Percentiles rank a stretch among this genome's conserved stretches.
Conservation (phyloP, 176 grass and related monocot genomes). For the Zizania latifolia region DNA sequence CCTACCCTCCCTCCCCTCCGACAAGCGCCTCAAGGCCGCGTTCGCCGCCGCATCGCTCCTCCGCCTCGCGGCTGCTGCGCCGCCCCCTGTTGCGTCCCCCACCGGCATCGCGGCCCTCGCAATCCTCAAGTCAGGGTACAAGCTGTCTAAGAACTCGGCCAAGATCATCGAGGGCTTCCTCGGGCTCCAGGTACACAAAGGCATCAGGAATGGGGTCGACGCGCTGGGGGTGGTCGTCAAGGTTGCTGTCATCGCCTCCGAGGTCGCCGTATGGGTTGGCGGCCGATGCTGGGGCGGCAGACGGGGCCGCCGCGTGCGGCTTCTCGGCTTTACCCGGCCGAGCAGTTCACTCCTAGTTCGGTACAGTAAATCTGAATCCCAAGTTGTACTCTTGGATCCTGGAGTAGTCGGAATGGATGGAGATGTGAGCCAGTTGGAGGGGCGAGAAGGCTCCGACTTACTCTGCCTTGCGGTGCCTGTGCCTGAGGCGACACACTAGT, state of each 20-base stretch:
- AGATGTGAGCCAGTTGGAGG: neutral
- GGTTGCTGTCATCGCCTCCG: constrained; percentile 50
- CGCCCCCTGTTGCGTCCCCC: constrained; percentile 13
- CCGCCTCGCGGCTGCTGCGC: no score
- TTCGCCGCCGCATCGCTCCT: constrained; percentile 52
- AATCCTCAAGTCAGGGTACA: constrained; percentile 62
- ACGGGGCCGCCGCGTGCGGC: neutral
- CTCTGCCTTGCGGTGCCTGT: constrained; percentile 57
- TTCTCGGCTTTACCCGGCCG: neutral
- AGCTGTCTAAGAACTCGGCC: no score
- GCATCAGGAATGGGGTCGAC: constrained; percentile 49
- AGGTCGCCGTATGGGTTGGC: constrained; percentile 50
- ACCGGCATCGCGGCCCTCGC: constrained; percentile 44
- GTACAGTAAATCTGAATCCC: neutral
- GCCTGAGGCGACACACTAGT: constrained; percentile 18
- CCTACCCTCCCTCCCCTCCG: constrained; percentile 22
- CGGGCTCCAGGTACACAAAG: no score
- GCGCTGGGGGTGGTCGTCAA: constrained; percentile 73
- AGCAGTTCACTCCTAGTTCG: neutral
- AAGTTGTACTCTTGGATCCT: neutral
- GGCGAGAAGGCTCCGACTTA: constrained; percentile 24
- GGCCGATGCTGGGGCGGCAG: constrained; percentile 17
- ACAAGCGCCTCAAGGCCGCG: constrained; percentile 55
- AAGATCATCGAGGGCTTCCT: no score
- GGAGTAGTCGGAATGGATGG: constrained; percentile 26